Base-by-base conservation (phyloP, 2,329 filamentous ascomycete genomes). In the Sclerotinia nivalis region DNA sequence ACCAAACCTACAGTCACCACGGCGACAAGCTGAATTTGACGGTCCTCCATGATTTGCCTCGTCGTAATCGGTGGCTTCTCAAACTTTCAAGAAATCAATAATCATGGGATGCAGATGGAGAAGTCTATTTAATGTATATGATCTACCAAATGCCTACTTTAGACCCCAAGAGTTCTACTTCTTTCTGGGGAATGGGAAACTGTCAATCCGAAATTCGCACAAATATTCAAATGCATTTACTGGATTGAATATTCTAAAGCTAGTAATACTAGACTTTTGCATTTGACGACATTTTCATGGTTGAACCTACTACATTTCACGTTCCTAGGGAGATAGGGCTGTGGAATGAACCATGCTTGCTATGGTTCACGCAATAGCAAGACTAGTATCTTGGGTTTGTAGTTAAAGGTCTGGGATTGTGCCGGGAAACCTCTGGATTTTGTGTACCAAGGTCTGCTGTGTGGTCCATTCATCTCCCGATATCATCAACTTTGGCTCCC, bases 31-130 rank as follows among this genome's bases (percentile, higher is more conserved):
- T 45, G 8, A 13, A 45, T 18, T n/a, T 62, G 56, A 1, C 34
- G 45, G 8, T 4, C 43, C 4, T 62, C 12, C 66, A 68, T 68
- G 34, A 54, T 62, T 22, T 28, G 47, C n/a, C 47, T 52, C 34
- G 5, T 52, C 34, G 13, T 25, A 28, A 22, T 52, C 31, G 13
- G 13, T 25, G 31, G 0, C 22, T 10, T 4, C 25, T 40, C 20
- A 25, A 10, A 64, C 13, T 2, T 52, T 20, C 6, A 40, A 18
- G 15, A 10, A 9, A 52, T 52, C 31, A 7, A 28, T 12, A 18
- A 64, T 28, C 22, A 52, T 52, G 47, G n/a, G 13, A 40, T 64
- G 34, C 15, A 61, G 40, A 47, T 31, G 15, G 5, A 40, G 31
- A 61, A 40, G n/a, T 28, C n/a, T 52, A 4, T 22, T 34, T 52